phyloP scores from a whole-genome alignment of 768 basidiomycete species.

The Cyclocybe aegerita region DNA sequence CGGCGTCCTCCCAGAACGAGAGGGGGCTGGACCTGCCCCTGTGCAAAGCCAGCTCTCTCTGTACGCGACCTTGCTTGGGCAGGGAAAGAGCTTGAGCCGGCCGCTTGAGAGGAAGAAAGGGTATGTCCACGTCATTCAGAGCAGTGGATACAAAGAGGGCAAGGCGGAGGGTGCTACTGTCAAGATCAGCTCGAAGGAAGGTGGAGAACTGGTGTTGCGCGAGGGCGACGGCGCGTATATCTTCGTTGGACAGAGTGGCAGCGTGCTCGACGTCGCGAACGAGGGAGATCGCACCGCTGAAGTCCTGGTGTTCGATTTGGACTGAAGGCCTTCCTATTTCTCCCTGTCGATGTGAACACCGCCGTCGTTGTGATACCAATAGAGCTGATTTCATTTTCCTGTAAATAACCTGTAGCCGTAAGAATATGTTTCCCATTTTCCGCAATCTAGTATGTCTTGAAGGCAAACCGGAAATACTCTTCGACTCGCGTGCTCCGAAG shows the following conservation, averaged over 20 bases:
- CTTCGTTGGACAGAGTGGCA: constrained; percentile 42
- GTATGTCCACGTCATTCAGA: constrained; percentile 87
- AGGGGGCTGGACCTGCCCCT: constrained; percentile 79
- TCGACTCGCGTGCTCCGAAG: too few species aligned
- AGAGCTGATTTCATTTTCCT: too few species aligned
- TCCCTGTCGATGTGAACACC: too few species aligned
- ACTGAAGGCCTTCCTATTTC: constrained; percentile 25
- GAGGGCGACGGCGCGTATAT: constrained; percentile 93
- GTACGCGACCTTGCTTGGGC: constrained; percentile 73
- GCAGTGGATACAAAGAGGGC: constrained; percentile 71
- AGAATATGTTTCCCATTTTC: too few species aligned
- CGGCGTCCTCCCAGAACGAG: constrained; percentile 61
- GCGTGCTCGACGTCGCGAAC: constrained; percentile 52
- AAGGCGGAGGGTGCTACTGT: constrained; percentile 57
- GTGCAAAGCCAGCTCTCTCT: constrained; percentile 68
- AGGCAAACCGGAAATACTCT: too few species aligned
- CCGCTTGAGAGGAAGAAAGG: constrained; percentile 56
- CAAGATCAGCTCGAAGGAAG: constrained; percentile 40
- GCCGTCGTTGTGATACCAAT: too few species aligned
- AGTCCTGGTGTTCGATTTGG: constrained; percentile 79
- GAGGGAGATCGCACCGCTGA: constrained; percentile 67
- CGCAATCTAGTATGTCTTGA: too few species aligned
- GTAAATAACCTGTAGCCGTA: too few species aligned
- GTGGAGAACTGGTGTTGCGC: constrained; percentile 50
- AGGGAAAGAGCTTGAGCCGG: constrained; percentile 52